A percentile compares a stretch with the other conserved stretches of the same genome.
Conservation (phyloP, 2,329 filamentous ascomycete genomes). For the Paraphaeosphaeria minitans region DNA sequence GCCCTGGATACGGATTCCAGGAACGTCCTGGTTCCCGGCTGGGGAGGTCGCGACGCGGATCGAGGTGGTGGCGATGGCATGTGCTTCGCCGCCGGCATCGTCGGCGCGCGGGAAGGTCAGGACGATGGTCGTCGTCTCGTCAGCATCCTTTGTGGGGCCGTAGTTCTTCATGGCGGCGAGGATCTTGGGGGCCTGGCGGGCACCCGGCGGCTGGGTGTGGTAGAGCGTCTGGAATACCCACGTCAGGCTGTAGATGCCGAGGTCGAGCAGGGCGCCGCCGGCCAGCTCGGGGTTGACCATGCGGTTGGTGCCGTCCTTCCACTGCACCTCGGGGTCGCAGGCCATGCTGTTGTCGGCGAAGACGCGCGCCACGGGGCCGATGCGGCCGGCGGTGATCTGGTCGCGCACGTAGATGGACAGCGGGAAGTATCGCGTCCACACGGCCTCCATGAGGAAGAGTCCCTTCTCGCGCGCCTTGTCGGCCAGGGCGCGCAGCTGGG, state of each 20-base stretch:
- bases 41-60: constrained; percentile 58
- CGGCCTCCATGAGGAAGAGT: constrained; percentile 61
- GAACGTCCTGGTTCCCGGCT: constrained; percentile 60
- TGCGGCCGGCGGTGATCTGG: constrained; percentile 60
- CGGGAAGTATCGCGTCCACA: constrained; percentile 90
- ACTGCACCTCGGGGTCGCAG: constrained; percentile 63
- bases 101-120: constrained; percentile 71
- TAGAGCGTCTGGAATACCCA: constrained; percentile 93
- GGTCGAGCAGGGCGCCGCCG: constrained; percentile 80
- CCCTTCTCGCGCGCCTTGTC: constrained; percentile 73
- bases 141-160: constrained; percentile 72
- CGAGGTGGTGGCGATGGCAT: constrained; percentile 68
- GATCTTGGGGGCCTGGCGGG: constrained; percentile 72
- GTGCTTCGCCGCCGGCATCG: constrained; percentile 60
- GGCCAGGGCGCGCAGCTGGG: constrained; percentile 74
- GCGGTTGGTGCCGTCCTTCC: constrained; percentile 61
- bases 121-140: constrained; percentile 79
- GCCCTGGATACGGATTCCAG: constrained; percentile 80
- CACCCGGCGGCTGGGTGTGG: constrained; percentile 68
- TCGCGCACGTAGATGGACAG: constrained; percentile 77
- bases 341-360: constrained; percentile 65
- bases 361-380: constrained; percentile 63
- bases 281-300: constrained; percentile 86
- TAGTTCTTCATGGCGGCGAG: constrained; percentile 71
- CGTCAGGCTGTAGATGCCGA: constrained; percentile 86